phyloP scores from a whole-genome alignment of 345 rosid genomes.

The Citrus hindsii region DNA sequence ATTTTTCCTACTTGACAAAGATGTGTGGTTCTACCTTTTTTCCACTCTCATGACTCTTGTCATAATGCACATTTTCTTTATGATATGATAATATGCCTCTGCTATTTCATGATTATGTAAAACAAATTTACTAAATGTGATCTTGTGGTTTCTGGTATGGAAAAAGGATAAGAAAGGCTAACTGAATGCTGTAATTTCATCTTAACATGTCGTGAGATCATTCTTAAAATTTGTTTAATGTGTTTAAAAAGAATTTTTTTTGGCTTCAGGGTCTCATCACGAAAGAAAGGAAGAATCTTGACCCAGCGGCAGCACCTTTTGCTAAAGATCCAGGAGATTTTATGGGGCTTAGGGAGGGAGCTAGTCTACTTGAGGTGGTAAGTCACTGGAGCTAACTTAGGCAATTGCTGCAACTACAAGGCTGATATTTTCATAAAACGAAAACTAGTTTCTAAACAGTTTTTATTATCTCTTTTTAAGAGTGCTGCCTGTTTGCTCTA shows the following conservation, averaged over 20 bases:
- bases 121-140: not conserved
- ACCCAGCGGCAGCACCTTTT: slow-evolving; percentile 82
- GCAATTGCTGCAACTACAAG: slow-evolving; percentile 9
- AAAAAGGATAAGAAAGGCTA: not conserved
- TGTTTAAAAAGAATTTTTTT: not conserved
- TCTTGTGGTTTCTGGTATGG: not conserved
- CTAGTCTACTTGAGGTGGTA: slow-evolving; percentile 88
- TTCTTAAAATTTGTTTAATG: not conserved
- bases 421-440: not conserved
- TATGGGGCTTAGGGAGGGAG: slow-evolving; percentile 78
- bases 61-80: not conserved
- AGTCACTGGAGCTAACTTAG: slow-evolving; percentile 13
- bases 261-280: slow-evolving; percentile 83
- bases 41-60: slow-evolving; percentile 1
- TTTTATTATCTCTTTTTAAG: not conserved
- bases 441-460: not conserved
- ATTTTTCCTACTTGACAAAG: slow-evolving; percentile 86
- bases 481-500: not conserved
- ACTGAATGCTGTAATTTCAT: slow-evolving; percentile 1
- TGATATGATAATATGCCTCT: not conserved
- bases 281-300: slow-evolving; percentile 81
- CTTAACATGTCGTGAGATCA: slow-evolving; percentile 1
- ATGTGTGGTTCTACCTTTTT: slow-evolving; percentile 45
- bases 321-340: slow-evolving; percentile 67
- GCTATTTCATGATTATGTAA: not conserved